A percentile compares a stretch with the other conserved stretches of the same genome.
Conservation (phyloP, 148 eudicot genomes). For the Persicaria tinctoria region DNA sequence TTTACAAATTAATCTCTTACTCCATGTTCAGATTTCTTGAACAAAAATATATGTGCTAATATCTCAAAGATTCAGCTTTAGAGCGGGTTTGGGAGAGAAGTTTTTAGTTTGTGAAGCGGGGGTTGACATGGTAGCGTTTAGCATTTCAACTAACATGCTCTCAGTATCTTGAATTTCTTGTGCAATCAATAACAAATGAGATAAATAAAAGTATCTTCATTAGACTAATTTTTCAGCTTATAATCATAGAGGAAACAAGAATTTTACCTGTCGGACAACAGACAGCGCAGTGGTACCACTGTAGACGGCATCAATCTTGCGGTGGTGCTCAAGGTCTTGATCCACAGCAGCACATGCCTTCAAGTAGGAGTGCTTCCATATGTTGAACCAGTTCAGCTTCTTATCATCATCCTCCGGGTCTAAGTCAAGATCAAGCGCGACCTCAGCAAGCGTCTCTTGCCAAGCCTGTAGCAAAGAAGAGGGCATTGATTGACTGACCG, state of each 20-base stretch:
- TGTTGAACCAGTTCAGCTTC: slow-evolving; percentile 7
- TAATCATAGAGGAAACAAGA: not conserved
- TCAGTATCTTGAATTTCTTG: no score
- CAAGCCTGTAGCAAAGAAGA: slow-evolving; percentile 55
- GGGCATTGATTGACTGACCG: slow-evolving; percentile 62
- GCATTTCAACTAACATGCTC: no score
- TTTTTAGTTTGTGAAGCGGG: no score
- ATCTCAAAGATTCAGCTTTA: no score
- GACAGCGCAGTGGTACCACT: slow-evolving; percentile 54
- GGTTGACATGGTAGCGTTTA: no score
- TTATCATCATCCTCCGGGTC: slow-evolving; percentile 13
- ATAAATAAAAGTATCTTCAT: no score
- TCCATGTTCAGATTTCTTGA: no score
- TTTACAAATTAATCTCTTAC: not conserved
- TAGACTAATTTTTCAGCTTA: no score
- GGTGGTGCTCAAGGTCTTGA: slow-evolving; percentile 49
- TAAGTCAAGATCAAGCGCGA: slow-evolving; percentile 17
- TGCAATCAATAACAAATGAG: no score
- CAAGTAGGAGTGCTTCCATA: slow-evolving; percentile 63
- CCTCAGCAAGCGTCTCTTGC: slow-evolving; percentile 51
- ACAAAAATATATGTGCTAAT: no score
- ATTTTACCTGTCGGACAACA: slow-evolving; percentile 1
- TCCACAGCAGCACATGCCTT: slow-evolving; percentile 64
- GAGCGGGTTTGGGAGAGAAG: no score
- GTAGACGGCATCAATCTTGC: slow-evolving; percentile 50